phyloP scores from a whole-genome alignment of 2,329 filamentous ascomycete genomes.

The Ophiostoma novo-ulmi region DNA sequence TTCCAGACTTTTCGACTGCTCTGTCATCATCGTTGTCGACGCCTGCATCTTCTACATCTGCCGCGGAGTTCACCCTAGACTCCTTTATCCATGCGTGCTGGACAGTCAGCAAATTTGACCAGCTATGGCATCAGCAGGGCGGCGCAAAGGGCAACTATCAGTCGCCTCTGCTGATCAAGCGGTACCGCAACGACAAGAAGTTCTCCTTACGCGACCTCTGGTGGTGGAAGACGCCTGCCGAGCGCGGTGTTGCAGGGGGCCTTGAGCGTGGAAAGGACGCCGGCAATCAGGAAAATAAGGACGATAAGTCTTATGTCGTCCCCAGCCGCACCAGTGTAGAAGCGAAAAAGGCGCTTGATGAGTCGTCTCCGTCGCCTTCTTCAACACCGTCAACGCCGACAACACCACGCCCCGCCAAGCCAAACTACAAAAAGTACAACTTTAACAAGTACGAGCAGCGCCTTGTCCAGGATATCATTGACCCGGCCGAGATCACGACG shows the following conservation, averaged over 20 bases:
- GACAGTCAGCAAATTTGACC: slow-evolving; percentile 30
- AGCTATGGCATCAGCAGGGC: slow-evolving; percentile 29
- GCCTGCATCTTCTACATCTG: neutral
- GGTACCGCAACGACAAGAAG: neutral
- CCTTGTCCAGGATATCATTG: slow-evolving; percentile 59
- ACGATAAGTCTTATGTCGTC: neutral
- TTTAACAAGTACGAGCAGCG: slow-evolving; percentile 12
- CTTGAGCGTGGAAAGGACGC: neutral
- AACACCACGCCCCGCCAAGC: neutral
- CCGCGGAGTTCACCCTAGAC: neutral
- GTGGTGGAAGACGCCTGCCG: neutral
- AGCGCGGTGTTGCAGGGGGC: neutral
- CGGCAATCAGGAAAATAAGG: neutral
- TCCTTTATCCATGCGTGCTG: slow-evolving; percentile 30
- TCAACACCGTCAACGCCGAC: neutral
- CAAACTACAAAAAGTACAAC: slow-evolving; percentile 1
- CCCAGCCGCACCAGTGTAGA: neutral
- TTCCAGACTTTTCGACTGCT: neutral
- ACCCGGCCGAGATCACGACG: slow-evolving; percentile 74
- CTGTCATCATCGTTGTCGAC: neutral
- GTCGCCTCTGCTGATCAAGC: slow-evolving; percentile 28
- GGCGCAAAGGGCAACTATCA: slow-evolving; percentile 31
- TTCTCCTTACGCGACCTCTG: neutral
- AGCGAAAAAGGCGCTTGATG: no score
- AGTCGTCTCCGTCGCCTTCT: no score